phyloP scores from a whole-genome alignment of 352 stramenopile genomes.

The Phytophthora idaei region DNA sequence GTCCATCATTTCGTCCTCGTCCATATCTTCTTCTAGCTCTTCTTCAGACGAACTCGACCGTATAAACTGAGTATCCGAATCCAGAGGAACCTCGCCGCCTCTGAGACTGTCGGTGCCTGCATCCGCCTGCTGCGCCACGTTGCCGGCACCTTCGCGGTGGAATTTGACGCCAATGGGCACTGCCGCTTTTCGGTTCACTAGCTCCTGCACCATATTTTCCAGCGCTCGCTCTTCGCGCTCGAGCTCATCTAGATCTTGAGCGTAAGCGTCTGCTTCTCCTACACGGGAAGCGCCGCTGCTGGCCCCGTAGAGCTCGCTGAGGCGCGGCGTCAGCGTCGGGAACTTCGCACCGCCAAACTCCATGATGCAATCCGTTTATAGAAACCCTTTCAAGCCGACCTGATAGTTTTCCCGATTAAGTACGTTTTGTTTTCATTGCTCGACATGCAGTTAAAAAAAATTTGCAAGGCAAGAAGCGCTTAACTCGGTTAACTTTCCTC shows the following conservation, averaged over 20 bases:
- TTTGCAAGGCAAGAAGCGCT: conserved; percentile 6
- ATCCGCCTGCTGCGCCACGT: conserved; percentile 13
- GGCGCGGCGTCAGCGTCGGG: conserved; percentile 47
- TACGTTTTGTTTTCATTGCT: too few relatives aligned
- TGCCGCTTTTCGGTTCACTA: conserved; percentile 56
- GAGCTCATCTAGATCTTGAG: conserved; percentile 55
- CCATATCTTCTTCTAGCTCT: conserved; percentile 45
- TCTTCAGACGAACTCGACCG: conserved; percentile 50
- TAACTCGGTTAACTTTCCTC: conserved; percentile 16
- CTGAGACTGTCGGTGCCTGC: conserved; percentile 8
- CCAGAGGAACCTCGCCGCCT: conserved; percentile 1
- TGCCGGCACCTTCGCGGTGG: conserved; percentile 36
- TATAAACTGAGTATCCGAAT: conserved; percentile 11
- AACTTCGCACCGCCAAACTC: conserved; percentile 25
- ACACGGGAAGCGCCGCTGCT: conserved; percentile 46
- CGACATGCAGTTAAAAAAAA: too few relatives aligned
- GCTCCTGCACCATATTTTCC: conserved; percentile 50
- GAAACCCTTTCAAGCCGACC: not conserved
- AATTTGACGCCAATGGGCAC: conserved; percentile 70
- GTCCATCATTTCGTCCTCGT: conserved; percentile 42
- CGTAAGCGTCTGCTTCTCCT: conserved; percentile 51
- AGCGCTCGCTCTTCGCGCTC: conserved; percentile 64
- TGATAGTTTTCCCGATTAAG: too few relatives aligned
- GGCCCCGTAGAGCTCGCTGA: conserved; percentile 68
- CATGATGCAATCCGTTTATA: conserved; percentile 4